Conservation (phyloP, 371 early-diverging fungal genomes). For the Mortierella polycephala region DNA sequence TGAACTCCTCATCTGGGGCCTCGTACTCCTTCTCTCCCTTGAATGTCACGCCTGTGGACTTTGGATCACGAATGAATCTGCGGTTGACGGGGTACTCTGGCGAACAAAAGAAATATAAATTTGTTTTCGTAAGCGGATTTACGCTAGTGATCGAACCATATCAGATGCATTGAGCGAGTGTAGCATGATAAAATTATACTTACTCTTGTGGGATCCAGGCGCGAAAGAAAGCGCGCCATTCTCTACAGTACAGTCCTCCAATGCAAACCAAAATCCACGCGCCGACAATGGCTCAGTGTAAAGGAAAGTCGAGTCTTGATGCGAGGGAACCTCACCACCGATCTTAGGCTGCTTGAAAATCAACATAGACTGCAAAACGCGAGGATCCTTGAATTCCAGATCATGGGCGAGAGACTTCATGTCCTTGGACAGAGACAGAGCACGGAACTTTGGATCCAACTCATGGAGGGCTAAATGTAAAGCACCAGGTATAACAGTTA, state of each 20-base stretch:
- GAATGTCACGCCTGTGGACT: conserved; percentile 67
- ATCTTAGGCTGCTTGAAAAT: conserved; percentile 89
- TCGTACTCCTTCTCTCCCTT: conserved; percentile 60
- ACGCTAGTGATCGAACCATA: not conserved
- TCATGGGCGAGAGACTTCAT: conserved; percentile 67
- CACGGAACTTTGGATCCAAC: conserved; percentile 77
- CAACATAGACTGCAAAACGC: conserved; percentile 90
- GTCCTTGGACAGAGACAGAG: conserved; percentile 65
- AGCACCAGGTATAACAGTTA: not conserved
- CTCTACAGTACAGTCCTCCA: conserved; percentile 89
- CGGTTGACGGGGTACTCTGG: conserved; percentile 71
- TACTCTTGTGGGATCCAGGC: conserved; percentile 88
- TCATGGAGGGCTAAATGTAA: conserved; percentile 73
- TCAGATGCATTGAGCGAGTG: not conserved
- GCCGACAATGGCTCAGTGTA: conserved; percentile 90
- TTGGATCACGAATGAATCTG: conserved; percentile 78
- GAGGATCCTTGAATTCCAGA: conserved; percentile 79
- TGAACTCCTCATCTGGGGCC: conserved; percentile 35
- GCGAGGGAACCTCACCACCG: conserved; percentile 81
- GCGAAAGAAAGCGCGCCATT: conserved; percentile 93
- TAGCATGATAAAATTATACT: not conserved
- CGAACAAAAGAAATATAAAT: not conserved
- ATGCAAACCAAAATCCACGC: conserved; percentile 92
- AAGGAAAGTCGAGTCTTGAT: conserved; percentile 93
- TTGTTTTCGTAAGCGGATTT: not conserved